Evolutionary conservation across 2,329 filamentous ascomycete genomes (phyloP).

Genomic region (Colletotrichum truncatum): DNA sequence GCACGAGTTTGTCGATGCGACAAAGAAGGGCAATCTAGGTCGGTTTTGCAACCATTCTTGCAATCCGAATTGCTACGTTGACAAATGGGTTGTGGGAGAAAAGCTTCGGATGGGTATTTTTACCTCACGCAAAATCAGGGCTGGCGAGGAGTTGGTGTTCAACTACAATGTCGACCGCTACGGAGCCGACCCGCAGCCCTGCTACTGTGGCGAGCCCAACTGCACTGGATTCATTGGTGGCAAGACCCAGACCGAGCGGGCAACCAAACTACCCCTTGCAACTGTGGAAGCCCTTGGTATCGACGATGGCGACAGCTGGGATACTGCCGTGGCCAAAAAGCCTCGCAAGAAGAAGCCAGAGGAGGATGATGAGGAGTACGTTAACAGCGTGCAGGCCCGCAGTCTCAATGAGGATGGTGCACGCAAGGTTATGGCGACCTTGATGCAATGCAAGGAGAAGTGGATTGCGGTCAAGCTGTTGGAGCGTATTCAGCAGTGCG

Average conservation of each 20-base stretch:
- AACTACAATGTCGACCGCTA: conserved; percentile 99
- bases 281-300: conserved; percentile 97
- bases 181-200: conserved; percentile 94
- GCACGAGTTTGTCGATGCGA: conserved; percentile 96
- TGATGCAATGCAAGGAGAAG: conserved; percentile 99
- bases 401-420: conserved; percentile 84
- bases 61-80: conserved; percentile 98
- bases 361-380: conserved; percentile 95
- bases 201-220: conserved; percentile 94
- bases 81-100: conserved; percentile 98
- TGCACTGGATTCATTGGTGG: conserved; percentile 97
- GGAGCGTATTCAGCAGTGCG: conserved; percentile 84
- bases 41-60: conserved; percentile 99
- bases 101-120: conserved; percentile 99
- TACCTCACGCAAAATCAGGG: conserved; percentile 82
- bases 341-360: conserved; percentile 90
- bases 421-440: conserved; percentile 92
- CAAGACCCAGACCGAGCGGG: conserved; percentile 95
- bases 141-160: conserved; percentile 95
- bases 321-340: conserved; percentile 88
- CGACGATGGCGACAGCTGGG: conserved; percentile 91
- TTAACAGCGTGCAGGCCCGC: conserved; percentile 85
- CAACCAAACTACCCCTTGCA: conserved; percentile 87
- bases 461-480: conserved; percentile 98
- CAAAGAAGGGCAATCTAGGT: conserved; percentile 93